These are phyloP conservation scores for Cucurbita argyrosperma DNA, from an alignment of 306 rosid genomes.

Conservation along the genomic window DNA sequence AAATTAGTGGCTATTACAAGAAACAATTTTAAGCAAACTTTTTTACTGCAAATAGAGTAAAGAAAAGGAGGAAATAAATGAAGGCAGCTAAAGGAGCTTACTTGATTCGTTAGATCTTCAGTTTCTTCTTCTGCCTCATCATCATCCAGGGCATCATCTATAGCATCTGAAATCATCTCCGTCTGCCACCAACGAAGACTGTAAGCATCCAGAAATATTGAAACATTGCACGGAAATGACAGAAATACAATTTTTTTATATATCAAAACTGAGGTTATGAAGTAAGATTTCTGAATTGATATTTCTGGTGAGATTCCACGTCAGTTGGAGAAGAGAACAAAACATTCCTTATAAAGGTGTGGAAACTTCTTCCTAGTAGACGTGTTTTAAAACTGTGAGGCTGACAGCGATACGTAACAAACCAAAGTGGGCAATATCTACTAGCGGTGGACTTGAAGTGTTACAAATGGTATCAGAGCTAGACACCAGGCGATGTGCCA, in stretches of 20 bases:
- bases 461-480: too few relatives aligned
- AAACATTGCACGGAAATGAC: background rate
- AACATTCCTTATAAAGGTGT: too few relatives aligned
- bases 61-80: background rate
- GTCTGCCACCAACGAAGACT: conserved; percentile 48
- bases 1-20: background rate
- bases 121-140: conserved; percentile 98
- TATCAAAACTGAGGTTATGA: background rate
- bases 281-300: background rate
- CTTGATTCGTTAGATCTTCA: conserved; percentile 91
- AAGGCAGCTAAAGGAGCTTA: conserved; percentile 19
- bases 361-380: too few relatives aligned
- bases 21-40: background rate
- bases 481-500: too few relatives aligned
- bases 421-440: too few relatives aligned
- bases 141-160: conserved; percentile 82
- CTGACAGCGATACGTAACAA: too few relatives aligned
- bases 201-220: conserved; percentile 11
- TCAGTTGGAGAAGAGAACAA: too few relatives aligned
- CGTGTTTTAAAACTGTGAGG: too few relatives aligned
- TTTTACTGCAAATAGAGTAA: background rate
- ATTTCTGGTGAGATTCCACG: background rate
- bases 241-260: background rate
- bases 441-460: too few relatives aligned
- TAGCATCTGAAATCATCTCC: conserved; percentile 96